Conservation (phyloP, 177 flowering plant species). For the Telopea speciosissima region DNA sequence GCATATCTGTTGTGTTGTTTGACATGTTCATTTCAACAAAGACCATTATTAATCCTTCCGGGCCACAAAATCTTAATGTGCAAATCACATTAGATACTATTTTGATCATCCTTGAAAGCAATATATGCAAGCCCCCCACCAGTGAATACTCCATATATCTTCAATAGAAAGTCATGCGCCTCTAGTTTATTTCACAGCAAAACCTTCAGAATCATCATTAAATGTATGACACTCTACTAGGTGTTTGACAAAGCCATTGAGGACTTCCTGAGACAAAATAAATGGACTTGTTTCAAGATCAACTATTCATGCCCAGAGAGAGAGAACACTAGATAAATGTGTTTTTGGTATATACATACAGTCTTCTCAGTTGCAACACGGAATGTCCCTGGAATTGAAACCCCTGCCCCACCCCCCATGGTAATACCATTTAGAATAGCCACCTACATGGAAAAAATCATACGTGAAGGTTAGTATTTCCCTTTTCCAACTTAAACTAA, state of each 20-base stretch:
- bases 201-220: background rate
- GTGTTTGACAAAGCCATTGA: background rate
- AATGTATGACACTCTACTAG: no score
- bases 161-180: background rate
- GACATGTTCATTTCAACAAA: background rate
- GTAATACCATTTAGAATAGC: slow-evolving; percentile 84
- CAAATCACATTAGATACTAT: background rate
- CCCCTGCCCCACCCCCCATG: slow-evolving; percentile 90
- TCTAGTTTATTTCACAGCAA: background rate
- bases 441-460: slow-evolving; percentile 40
- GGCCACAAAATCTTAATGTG: background rate
- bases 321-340: no score
- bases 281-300: background rate
- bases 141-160: no score
- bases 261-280: background rate
- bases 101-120: background rate
- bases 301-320: background rate
- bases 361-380: slow-evolving; percentile 84
- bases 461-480: slow-evolving; percentile 3
- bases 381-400: slow-evolving; percentile 79
- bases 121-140: background rate
- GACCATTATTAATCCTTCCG: background rate
- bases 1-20: background rate
- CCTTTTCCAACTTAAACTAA: background rate
- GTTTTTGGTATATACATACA: slow-evolving; percentile 35